Evolutionary conservation across 345 rosid species (phyloP), one percentile per base, ranked within the genome.

Genomic region (Leavenworthia alabamica): DNA sequence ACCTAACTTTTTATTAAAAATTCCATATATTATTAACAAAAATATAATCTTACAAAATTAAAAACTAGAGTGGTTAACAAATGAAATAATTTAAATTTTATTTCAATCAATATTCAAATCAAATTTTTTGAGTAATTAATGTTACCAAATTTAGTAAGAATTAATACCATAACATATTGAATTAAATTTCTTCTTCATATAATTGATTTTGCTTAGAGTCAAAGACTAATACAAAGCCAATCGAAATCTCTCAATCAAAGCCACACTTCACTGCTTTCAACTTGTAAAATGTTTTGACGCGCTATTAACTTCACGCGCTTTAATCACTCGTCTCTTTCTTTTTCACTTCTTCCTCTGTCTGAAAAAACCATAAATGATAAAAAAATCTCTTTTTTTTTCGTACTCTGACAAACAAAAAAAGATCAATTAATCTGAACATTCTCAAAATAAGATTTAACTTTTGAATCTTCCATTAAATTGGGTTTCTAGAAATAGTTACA

Each of bases 221-320:
- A 49, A 15, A 23, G 7, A 42, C 14, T n/a, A n/a, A n/a, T n/a
- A n/a, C n/a, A n/a, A 10, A 37, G 24, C 19, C 36, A 62, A 62
- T 55, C 43, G 62, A 4, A 46, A 28, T 44, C 9, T 41, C 64
- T 48, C 69, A 71, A 71, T 71, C 70, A 71, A 55, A 39, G 75
- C 69, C 75, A 63, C 28, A 50, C 3, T 37, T 55, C 68, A 46
- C 68, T 68, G 74, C 49, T 28, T 20, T 62, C 50, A 62, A 41
- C 10, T 31, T 6, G 13, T 4, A 31, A 29, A 57, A 17, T 41
- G 1, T 5, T 28, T 39, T 56, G 24, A 70, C 75, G 69, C 74
- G 74, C 64, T n/a, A 8, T 10, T 28, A 20, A 20, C 22, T 20
- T 47, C 31, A 70, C 74, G 68, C 74, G 68, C 64, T 62, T 11